phyloP scores from a whole-genome alignment of 2,329 filamentous ascomycete species.

The Nigrograna mackinnonii region DNA sequence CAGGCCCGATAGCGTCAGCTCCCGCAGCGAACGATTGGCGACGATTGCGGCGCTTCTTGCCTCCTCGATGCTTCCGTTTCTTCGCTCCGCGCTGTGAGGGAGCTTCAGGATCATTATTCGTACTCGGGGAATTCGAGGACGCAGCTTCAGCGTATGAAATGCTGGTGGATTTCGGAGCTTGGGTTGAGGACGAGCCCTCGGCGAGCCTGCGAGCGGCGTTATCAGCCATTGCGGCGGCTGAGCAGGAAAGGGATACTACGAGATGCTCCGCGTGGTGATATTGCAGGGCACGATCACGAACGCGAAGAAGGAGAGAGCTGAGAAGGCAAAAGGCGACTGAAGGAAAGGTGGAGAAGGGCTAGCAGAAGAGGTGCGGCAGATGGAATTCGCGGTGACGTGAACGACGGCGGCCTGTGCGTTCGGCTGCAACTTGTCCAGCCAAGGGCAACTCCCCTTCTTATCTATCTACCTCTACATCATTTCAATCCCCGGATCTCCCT shows the following conservation, averaged over 20 bases:
- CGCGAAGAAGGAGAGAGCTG: neutral
- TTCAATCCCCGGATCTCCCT: no score
- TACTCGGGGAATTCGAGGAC: constrained; percentile 10
- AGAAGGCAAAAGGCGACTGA: neutral
- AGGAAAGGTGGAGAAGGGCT: neutral
- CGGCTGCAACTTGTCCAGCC: no score
- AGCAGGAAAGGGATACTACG: no score
- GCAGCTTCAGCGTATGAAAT: constrained; percentile 19
- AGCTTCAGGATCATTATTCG: no score
- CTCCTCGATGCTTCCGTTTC: constrained; percentile 76
- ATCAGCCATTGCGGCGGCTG: constrained; percentile 17
- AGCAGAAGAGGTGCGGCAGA: no score
- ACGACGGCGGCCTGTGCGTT: no score
- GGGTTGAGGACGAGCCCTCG: constrained; percentile 7
- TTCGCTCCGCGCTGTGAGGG: no score
- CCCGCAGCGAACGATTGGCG: constrained; percentile 77
- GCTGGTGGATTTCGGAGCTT: constrained; percentile 11
- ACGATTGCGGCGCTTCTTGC: constrained; percentile 76
- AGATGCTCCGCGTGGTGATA: neutral
- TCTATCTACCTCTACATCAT: no score
- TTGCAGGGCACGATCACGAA: neutral
- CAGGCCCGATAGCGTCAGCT: constrained; percentile 58
- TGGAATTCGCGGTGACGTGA: no score
- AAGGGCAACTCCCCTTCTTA: no score
- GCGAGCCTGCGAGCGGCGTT: constrained; percentile 14